A percentile compares a stretch with the other conserved stretches of the same genome.
These are phyloP conservation scores for Talaromyces sp. DNA, from an alignment of 2,329 filamentous ascomycete species.

Conservation along the genomic window DNA sequence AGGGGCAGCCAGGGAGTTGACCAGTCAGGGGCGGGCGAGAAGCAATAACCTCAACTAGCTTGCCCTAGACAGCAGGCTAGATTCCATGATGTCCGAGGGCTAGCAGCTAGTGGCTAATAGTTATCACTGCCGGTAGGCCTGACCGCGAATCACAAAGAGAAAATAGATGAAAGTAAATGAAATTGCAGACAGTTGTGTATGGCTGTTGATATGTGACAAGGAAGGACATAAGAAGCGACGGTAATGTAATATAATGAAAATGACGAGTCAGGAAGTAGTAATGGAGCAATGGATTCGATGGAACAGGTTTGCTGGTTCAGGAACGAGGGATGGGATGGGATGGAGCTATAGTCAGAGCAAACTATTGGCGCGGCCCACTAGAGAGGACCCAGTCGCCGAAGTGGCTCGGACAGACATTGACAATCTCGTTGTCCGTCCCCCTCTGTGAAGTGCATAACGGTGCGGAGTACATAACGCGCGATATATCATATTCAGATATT, in stretches of 20 bases:
- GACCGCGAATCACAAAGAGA: slow-evolving; percentile 1
- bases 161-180: slow-evolving; percentile 6
- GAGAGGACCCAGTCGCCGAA: not conserved
- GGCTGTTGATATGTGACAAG: not conserved
- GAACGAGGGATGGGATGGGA: not conserved
- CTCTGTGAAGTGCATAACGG: not conserved
- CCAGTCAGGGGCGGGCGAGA: not conserved
- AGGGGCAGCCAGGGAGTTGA: not conserved
- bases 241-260: not conserved
- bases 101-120: slow-evolving; percentile 8
- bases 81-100: slow-evolving; percentile 1
- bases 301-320: not conserved
- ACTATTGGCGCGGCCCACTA: not conserved
- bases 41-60: slow-evolving; percentile 8
- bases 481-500: not conserved
- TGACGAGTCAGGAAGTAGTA: not conserved
- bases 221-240: not conserved
- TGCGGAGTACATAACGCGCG: not conserved
- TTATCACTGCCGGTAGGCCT: not conserved
- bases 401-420: not conserved
- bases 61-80: slow-evolving; percentile 2
- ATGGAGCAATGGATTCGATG: not conserved
- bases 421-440: not conserved
- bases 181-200: not conserved
- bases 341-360: not conserved